Evolutionary conservation across 495 filamentous ascomycete genomes (phyloP).

Genomic region (Penicilliopsis zonata): DNA sequence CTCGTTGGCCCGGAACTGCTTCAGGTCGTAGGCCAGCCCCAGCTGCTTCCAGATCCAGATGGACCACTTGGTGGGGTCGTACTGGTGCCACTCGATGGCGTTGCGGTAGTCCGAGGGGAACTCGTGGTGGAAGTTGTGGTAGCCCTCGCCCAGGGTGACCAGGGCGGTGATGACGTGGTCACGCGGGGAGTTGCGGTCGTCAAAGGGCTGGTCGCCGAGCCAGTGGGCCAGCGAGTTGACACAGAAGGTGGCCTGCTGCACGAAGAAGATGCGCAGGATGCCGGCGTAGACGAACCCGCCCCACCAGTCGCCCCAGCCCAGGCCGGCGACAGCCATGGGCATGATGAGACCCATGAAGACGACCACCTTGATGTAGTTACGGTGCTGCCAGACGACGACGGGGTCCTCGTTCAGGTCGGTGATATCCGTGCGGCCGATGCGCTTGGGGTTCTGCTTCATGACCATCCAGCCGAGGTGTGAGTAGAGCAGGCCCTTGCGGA

Average conservation of each 20-base stretch:
- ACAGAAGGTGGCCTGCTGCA: constrained; percentile 98
- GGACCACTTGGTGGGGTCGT: constrained; percentile 96
- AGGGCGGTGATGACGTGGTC: constrained; percentile 94
- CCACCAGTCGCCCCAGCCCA: constrained; percentile 81
- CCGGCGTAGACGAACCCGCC: constrained; percentile 93
- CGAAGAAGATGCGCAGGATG: constrained; percentile 94
- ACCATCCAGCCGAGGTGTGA: constrained; percentile 93
- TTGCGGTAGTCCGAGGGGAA: constrained; percentile 99
- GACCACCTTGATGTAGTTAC: constrained; percentile 83
- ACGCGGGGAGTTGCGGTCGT: constrained; percentile 95
- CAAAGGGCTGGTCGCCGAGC: constrained; percentile 98
- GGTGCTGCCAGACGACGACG: constrained; percentile 91
- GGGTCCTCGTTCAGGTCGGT: constrained; percentile 91
- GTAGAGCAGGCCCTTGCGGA: constrained; percentile 95
- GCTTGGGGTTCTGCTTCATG: constrained; percentile 89
- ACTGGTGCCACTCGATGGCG: constrained; percentile 95
- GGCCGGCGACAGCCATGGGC: constrained; percentile 71
- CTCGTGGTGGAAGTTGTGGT: constrained; percentile 99
- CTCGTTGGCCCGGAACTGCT: constrained; percentile 95
- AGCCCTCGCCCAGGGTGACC: constrained; percentile 92
- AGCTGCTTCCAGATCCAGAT: constrained; percentile 94
- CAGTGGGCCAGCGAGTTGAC: constrained; percentile 98
- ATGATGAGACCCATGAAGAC: constrained; percentile 78
- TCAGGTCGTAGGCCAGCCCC: constrained; percentile 87
- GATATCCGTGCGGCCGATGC: constrained; percentile 92